Evolutionary conservation across 2,329 filamentous ascomycete species (phyloP).

Genomic region (Trichoderma sp.): DNA sequence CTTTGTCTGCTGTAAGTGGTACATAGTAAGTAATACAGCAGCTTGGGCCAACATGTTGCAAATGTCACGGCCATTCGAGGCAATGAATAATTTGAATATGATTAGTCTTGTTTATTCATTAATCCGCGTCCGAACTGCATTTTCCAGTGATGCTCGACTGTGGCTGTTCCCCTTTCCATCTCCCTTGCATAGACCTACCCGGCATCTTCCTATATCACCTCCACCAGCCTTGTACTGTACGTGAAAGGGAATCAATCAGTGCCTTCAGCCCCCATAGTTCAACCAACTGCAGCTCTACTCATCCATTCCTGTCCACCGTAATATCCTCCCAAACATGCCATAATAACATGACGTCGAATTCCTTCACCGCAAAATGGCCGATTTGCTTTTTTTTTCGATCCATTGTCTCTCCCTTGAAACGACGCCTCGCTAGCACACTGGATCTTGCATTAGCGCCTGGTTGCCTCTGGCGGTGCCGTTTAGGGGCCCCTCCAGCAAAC

Average conservation of each 20-base stretch:
- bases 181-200: not conserved
- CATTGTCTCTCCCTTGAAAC: not conserved
- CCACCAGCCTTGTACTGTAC: too few relatives aligned
- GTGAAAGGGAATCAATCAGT: not conserved
- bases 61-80: too few relatives aligned
- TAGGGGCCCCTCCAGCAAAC: not conserved
- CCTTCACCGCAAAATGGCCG: not conserved
- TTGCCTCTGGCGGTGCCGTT: not conserved
- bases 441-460: slow-evolving; percentile 11
- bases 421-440: not conserved
- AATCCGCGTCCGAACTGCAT: not conserved
- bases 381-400: not conserved
- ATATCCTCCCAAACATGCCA: not conserved
- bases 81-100: too few relatives aligned
- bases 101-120: not conserved
- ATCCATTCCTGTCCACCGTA: not conserved
- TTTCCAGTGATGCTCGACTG: not conserved
- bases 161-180: not conserved
- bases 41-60: too few relatives aligned
- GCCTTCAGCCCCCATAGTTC: not conserved
- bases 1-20: too few relatives aligned
- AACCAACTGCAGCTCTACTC: not conserved
- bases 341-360: not conserved
- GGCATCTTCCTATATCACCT: not conserved
- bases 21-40: too few relatives aligned